These are phyloP conservation scores for Dothideomycetes sp. DNA, from an alignment of 2,329 filamentous ascomycete genomes.

Conservation along the genomic window DNA sequence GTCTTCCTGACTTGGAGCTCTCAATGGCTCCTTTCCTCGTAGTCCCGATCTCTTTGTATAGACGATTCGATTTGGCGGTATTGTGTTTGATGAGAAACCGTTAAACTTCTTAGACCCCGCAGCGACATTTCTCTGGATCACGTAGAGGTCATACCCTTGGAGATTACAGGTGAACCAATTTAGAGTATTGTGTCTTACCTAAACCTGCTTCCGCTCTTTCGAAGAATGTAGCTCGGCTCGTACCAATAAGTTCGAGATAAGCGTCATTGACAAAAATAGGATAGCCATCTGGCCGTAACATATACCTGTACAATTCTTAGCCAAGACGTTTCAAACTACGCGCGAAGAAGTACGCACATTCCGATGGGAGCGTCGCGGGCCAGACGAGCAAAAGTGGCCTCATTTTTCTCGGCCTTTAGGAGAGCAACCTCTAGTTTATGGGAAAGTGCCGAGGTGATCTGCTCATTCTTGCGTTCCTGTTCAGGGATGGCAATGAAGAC, in stretches of 20 bases:
- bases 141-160: no score
- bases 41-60: no score
- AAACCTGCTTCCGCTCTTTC: slow-evolving; percentile 17
- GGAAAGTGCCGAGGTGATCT: slow-evolving; percentile 29
- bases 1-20: no score
- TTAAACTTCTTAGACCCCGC: no score
- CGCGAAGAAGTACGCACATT: slow-evolving; percentile 21
- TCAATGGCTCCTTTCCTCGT: no score
- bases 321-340: slow-evolving; percentile 3
- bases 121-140: no score
- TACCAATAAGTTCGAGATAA: slow-evolving; percentile 29
- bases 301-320: no score
- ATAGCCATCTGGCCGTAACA: slow-evolving; percentile 19
- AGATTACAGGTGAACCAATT: no score
- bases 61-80: no score
- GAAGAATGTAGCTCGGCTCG: slow-evolving; percentile 17
- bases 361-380: slow-evolving; percentile 31
- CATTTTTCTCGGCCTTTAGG: slow-evolving; percentile 26
- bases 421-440: slow-evolving; percentile 26
- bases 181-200: slow-evolving; percentile 12
- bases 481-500: slow-evolving; percentile 25
- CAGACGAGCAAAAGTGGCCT: slow-evolving; percentile 32
- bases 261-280: slow-evolving; percentile 34
- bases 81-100: no score
- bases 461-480: slow-evolving; percentile 19